phyloP scores from a whole-genome alignment of 495 filamentous ascomycete species.

The Penicillium waksmanii region DNA sequence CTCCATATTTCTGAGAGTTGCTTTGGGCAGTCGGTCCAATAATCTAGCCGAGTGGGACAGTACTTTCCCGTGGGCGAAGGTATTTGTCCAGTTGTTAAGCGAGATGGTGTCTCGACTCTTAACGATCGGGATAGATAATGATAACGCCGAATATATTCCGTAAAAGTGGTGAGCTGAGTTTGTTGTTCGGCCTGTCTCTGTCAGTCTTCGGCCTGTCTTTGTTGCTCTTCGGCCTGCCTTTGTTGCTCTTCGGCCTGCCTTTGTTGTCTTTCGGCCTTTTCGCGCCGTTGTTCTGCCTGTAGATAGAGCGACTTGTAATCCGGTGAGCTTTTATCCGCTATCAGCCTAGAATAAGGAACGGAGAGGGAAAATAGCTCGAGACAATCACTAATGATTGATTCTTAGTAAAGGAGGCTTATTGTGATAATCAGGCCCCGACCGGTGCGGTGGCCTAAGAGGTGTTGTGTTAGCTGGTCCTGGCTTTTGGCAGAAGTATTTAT shows the following conservation, averaged over 20 bases:
- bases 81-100: conserved; percentile 36
- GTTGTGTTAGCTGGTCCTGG: background rate
- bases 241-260: background rate
- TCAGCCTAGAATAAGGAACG: background rate
- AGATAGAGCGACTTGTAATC: background rate
- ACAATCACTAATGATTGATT: background rate
- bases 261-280: background rate
- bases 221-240: background rate
- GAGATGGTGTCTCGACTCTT: conserved; percentile 30
- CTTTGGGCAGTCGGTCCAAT: conserved; percentile 35
- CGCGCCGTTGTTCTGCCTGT: background rate
- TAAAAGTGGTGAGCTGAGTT: background rate
- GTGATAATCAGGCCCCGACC: too few species aligned
- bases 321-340: background rate
- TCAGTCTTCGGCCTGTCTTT: background rate
- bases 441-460: too few species aligned
- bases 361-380: background rate
- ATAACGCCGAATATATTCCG: background rate
- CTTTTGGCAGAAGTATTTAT: background rate
- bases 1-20: conserved; percentile 33
- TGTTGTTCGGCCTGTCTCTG: background rate
- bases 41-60: conserved; percentile 33
- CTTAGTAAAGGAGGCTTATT: background rate
- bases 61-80: conserved; percentile 32
- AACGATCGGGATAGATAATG: conserved; percentile 6